phyloP scores from a whole-genome alignment of 208 protist genomes.

The Crithidia sp. region DNA sequence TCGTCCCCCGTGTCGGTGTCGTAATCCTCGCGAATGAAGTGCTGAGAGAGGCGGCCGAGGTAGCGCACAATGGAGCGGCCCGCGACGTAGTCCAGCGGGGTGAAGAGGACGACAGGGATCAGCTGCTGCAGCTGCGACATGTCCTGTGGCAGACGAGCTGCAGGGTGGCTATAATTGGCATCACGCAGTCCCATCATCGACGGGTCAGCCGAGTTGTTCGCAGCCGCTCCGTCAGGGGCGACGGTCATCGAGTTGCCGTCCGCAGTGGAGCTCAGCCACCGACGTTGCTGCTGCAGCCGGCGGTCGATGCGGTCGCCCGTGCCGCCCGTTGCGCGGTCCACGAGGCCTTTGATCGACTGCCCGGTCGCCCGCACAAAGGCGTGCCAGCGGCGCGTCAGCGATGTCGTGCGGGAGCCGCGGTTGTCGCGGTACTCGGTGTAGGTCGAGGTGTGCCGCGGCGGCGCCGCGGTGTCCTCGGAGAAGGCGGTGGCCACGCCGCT shows the following conservation, averaged over 20 bases:
- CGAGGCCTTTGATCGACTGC: slow-evolving; percentile 44
- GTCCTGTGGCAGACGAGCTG: slow-evolving; percentile 45
- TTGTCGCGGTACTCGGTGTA: slow-evolving; percentile 58
- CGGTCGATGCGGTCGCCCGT: slow-evolving; percentile 23
- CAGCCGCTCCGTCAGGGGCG: not conserved
- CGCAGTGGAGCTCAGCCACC: slow-evolving; percentile 15
- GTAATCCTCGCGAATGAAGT: slow-evolving; percentile 90
- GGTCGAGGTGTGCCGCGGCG: slow-evolving; percentile 31
- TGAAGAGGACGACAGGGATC: slow-evolving; percentile 63
- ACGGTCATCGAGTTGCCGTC: not conserved
- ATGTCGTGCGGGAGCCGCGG: slow-evolving; percentile 33
- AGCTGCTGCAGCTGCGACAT: slow-evolving; percentile 37
- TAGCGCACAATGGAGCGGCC: slow-evolving; percentile 83
- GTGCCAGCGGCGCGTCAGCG: slow-evolving; percentile 43
- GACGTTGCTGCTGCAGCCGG: slow-evolving; percentile 31
- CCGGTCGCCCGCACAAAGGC: slow-evolving; percentile 37
- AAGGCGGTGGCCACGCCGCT: slow-evolving; percentile 30
- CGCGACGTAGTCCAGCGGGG: slow-evolving; percentile 82
- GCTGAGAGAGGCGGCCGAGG: slow-evolving; percentile 88
- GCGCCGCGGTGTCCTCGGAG: slow-evolving; percentile 30
- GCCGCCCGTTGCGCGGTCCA: slow-evolving; percentile 32
- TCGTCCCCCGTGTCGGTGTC: slow-evolving; percentile 44
- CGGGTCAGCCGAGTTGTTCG: not conserved
- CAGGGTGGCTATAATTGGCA: slow-evolving; percentile 32
- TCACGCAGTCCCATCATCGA: slow-evolving; percentile 20